These are phyloP conservation scores for Cercospora sp. DNA, from an alignment of 2,329 filamentous ascomycete species.

Conservation along the genomic window DNA sequence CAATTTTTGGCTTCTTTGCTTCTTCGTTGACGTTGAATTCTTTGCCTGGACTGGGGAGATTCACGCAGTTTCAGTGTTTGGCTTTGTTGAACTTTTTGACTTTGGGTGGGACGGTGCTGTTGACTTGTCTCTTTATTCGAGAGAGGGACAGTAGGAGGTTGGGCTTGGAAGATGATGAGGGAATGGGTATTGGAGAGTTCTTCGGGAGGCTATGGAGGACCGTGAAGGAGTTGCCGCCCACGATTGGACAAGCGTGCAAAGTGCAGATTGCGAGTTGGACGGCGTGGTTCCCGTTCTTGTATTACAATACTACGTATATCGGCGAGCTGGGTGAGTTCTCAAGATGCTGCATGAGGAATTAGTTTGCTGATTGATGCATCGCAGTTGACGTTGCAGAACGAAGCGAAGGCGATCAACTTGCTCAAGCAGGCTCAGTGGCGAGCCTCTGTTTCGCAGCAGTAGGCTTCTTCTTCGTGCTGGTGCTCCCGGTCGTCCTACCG, in stretches of 20 bases:
- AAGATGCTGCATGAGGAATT: background rate
- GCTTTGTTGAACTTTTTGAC: constrained; percentile 24
- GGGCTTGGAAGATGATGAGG: background rate
- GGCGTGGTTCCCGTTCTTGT: constrained; percentile 29
- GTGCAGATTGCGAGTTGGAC: constrained; percentile 24
- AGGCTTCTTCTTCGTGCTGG: constrained; percentile 24
- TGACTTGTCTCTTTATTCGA: constrained; percentile 21
- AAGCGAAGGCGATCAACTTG: constrained; percentile 18
- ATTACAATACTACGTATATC: constrained; percentile 29
- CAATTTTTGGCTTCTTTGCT: constrained; percentile 27
- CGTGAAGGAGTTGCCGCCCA: constrained; percentile 15
- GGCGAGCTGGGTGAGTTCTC: constrained; percentile 25
- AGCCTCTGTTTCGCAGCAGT: constrained; percentile 26
- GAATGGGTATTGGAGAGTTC: constrained; percentile 12
- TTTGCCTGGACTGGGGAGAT: constrained; percentile 16
- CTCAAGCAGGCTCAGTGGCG: constrained; percentile 25
- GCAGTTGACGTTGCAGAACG: constrained; percentile 10
- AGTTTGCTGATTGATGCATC: background rate
- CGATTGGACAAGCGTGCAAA: constrained; percentile 21
- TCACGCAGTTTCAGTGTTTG: constrained; percentile 26
- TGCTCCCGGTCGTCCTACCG: constrained; percentile 17
- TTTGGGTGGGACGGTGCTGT: constrained; percentile 20
- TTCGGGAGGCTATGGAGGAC: constrained; percentile 20
- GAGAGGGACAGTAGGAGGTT: constrained; percentile 22
- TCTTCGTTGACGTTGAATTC: constrained; percentile 17